A percentile compares a stretch with the other conserved stretches of the same genome.
Evolutionary conservation across 2,329 filamentous ascomycete species (phyloP).

Genomic region (Fusarium keratoplasticum): DNA sequence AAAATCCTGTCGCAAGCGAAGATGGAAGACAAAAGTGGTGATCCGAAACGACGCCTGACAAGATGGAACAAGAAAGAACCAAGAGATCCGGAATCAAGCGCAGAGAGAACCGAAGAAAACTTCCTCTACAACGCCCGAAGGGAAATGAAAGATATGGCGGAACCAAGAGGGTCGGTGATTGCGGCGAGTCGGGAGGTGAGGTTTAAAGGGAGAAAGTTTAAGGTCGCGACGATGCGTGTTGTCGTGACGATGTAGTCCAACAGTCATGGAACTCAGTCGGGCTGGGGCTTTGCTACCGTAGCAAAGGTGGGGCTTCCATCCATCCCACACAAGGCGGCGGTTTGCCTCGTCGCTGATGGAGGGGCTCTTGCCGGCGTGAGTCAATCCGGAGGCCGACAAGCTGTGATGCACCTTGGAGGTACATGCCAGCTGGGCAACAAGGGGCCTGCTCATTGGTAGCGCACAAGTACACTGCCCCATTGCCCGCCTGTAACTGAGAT

Average conservation of each 20-base stretch:
- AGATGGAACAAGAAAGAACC: constrained; percentile 9
- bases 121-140: constrained; percentile 14
- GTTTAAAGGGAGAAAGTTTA: constrained; percentile 12
- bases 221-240: constrained; percentile 35
- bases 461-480: background rate
- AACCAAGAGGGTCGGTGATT: constrained; percentile 3
- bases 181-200: constrained; percentile 7
- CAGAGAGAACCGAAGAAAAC: constrained; percentile 1
- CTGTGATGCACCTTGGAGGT: background rate
- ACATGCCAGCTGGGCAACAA: background rate
- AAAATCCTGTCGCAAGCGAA: constrained; percentile 36
- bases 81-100: constrained; percentile 8
- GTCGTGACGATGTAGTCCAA: constrained; percentile 37
- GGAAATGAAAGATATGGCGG: constrained; percentile 10
- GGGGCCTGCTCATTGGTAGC: background rate
- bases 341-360: constrained; percentile 22
- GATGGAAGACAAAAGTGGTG: constrained; percentile 25
- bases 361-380: constrained; percentile 33
- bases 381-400: constrained; percentile 29
- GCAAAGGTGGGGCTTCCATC: constrained; percentile 23
- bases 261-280: constrained; percentile 32
- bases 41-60: constrained; percentile 23
- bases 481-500: background rate
- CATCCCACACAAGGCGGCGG: background rate
- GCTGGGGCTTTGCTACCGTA: constrained; percentile 4